These are phyloP conservation scores for Cystobasidium onofrii DNA, from an alignment of 768 basidiomycete genomes.

Conservation along the genomic window DNA sequence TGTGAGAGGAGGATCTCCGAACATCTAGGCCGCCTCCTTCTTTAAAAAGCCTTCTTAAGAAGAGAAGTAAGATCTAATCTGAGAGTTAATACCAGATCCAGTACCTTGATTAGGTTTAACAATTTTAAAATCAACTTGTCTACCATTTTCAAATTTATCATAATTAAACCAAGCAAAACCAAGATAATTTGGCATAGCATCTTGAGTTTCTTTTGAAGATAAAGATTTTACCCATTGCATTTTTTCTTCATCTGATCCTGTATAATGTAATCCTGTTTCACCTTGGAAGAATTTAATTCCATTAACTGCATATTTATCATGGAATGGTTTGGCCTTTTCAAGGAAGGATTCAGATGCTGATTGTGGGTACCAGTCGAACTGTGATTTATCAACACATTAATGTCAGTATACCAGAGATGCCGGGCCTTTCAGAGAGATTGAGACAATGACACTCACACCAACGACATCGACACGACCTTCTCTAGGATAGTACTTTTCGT, in stretches of 20 bases:
- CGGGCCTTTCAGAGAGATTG: too few species aligned
- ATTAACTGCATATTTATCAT: constrained; percentile 20
- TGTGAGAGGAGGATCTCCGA: too few species aligned
- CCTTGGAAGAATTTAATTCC: constrained; percentile 13
- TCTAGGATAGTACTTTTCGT: constrained; percentile 31
- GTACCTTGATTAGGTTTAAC: not conserved
- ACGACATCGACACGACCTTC: constrained; percentile 20
- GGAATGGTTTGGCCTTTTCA: constrained; percentile 17
- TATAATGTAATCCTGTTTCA: constrained; percentile 30
- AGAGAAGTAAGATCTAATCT: not conserved
- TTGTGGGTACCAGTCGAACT: constrained; percentile 25
- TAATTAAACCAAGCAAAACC: not conserved
- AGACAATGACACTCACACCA: constrained; percentile 28
- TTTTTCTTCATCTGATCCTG: constrained; percentile 22
- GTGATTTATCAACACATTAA: not conserved
- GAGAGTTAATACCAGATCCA: not conserved
- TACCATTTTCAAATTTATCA: not conserved
- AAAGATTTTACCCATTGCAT: constrained; percentile 29
- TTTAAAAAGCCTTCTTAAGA: not conserved
- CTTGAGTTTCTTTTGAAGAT: constrained; percentile 6
- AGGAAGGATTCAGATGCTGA: not conserved
- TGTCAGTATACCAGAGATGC: too few species aligned
- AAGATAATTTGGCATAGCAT: constrained; percentile 18
- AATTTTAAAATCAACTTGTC: constrained; percentile 3
- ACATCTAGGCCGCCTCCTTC: too few species aligned